Evolutionary conservation across 2,329 filamentous ascomycete genomes (phyloP).

Genomic region (Xylaria digitata): DNA sequence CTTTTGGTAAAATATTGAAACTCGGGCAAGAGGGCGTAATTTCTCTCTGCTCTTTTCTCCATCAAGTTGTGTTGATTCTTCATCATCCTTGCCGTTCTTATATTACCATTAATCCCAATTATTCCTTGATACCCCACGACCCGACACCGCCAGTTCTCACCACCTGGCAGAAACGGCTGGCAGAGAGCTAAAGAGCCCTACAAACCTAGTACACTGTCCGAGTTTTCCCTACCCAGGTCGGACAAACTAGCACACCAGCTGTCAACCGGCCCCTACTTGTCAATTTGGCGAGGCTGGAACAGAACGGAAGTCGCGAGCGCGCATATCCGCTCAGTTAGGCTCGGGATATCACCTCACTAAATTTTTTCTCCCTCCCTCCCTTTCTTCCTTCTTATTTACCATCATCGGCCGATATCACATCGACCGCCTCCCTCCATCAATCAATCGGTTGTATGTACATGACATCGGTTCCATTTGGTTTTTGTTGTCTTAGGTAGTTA

Average conservation of each 20-base stretch:
- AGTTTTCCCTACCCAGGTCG: conserved; percentile 11
- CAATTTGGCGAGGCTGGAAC: conserved; percentile 43
- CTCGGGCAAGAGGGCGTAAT: background rate
- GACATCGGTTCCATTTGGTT: background rate
- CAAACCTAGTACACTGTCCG: background rate
- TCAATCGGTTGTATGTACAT: conserved; percentile 5
- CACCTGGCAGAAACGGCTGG: conserved; percentile 12
- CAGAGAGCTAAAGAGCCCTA: background rate
- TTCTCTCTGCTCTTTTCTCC: conserved; percentile 1
- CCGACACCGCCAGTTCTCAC: conserved; percentile 30
- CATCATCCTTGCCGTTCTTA: background rate
- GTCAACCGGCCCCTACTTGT: conserved; percentile 5
- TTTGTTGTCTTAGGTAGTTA: background rate
- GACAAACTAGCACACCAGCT: conserved; percentile 18
- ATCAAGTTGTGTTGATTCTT: conserved; percentile 5
- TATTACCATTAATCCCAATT: background rate
- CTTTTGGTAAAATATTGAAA: background rate
- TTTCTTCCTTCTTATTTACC: background rate
- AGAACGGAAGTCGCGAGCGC: conserved; percentile 30
- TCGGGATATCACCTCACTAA: conserved; percentile 22
- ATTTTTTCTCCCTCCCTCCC: conserved; percentile 9
- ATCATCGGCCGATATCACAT: background rate
- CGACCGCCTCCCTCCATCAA: background rate
- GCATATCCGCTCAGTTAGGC: conserved; percentile 34
- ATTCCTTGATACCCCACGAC: background rate